Evolutionary conservation across 2,329 filamentous ascomycete species (phyloP).

Genomic region (Cladobotryum mycophilum): DNA sequence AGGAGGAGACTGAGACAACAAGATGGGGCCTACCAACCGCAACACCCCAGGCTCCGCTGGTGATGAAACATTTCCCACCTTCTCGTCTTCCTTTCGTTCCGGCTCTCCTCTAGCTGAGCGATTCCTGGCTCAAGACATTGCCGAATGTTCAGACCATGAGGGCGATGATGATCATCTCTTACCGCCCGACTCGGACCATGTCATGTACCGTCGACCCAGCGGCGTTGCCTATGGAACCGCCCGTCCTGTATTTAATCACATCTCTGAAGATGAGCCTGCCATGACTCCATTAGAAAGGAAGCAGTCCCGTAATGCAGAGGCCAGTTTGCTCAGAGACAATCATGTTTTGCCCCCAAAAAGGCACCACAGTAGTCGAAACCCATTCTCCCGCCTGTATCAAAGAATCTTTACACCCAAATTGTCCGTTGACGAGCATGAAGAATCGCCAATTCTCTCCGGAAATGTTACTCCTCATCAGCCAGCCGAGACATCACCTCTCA

Average conservation of each 20-base stretch:
- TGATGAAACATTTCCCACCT: slow-evolving; percentile 18
- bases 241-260: slow-evolving; percentile 62
- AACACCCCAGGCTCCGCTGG: slow-evolving; percentile 10
- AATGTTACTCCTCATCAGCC: slow-evolving; percentile 38
- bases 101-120: slow-evolving; percentile 61
- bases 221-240: slow-evolving; percentile 68
- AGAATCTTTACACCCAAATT: slow-evolving; percentile 52
- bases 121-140: slow-evolving; percentile 60
- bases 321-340: slow-evolving; percentile 58
- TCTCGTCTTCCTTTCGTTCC: slow-evolving; percentile 47
- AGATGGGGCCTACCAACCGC: slow-evolving; percentile 4
- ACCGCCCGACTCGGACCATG: slow-evolving; percentile 30
- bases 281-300: slow-evolving; percentile 51
- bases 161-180: slow-evolving; percentile 19
- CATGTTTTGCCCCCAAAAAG: slow-evolving; percentile 59
- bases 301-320: slow-evolving; percentile 51
- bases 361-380: slow-evolving; percentile 24
- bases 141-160: slow-evolving; percentile 52
- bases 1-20: neutral
- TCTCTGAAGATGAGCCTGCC: slow-evolving; percentile 37
- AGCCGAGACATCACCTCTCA: slow-evolving; percentile 36
- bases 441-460: neutral
- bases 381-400: slow-evolving; percentile 38
- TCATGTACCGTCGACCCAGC: slow-evolving; percentile 67
- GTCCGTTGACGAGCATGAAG: slow-evolving; percentile 22